Evolutionary conservation across 1,284 basidiomycete genomes (phyloP).

Genomic region (Calocybe gambosa): DNA sequence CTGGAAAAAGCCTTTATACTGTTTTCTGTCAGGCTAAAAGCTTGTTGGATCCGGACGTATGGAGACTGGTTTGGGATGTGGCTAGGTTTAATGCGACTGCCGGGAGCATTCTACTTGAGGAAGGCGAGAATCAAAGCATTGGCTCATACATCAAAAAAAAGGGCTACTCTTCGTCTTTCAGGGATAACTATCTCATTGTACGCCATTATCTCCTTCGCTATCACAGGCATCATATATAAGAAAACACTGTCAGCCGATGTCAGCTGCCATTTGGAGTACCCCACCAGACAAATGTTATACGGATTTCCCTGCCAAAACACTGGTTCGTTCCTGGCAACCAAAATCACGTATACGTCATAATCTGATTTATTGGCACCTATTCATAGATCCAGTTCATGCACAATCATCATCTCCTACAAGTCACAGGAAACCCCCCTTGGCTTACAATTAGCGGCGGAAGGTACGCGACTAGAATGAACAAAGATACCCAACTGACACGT

Average conservation of each 20-base stretch:
- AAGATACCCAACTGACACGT: neutral
- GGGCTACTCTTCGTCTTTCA: constrained; percentile 65
- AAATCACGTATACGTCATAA: neutral
- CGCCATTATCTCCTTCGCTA: constrained; percentile 20
- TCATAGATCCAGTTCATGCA: constrained; percentile 63
- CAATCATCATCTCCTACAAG: constrained; percentile 76
- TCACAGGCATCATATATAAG: neutral
- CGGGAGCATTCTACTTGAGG: constrained; percentile 32
- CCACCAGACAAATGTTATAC: constrained; percentile 67
- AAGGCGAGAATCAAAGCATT: constrained; percentile 46
- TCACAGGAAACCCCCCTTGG: constrained; percentile 73
- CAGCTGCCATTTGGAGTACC: constrained; percentile 78
- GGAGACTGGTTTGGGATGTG: constrained; percentile 75
- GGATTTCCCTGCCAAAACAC: constrained; percentile 68
- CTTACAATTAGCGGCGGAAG: constrained; percentile 72
- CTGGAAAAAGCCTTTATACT: constrained; percentile 53
- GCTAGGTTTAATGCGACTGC: constrained; percentile 74
- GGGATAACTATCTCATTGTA: constrained; percentile 77
- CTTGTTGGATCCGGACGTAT: constrained; percentile 62
- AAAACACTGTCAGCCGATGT: constrained; percentile 58
- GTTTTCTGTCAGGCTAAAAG: constrained; percentile 65
- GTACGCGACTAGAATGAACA: constrained; percentile 25
- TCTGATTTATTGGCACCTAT: neutral
- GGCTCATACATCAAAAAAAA: constrained; percentile 65
- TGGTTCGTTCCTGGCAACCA: constrained; percentile 32